Percentiles rank a stretch among this genome's conserved stretches.
Evolutionary conservation across 2,329 filamentous ascomycete species (phyloP).

Genomic region (Zarea fungicola): DNA sequence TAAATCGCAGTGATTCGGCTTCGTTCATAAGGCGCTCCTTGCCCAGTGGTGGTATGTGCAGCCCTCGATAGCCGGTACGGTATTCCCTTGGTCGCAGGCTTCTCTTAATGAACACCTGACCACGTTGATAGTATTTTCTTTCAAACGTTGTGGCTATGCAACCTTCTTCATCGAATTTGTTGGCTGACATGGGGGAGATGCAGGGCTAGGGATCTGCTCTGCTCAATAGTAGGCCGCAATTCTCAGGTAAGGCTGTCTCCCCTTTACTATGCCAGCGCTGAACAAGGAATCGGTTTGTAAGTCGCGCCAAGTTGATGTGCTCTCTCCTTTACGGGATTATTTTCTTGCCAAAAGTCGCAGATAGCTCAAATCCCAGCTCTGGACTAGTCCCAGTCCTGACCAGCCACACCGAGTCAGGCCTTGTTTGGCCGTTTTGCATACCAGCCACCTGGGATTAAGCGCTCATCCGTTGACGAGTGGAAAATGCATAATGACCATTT

Average conservation of each 20-base stretch:
- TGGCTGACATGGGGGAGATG: neutral
- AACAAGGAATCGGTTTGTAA: too few relatives aligned
- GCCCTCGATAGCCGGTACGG: slow-evolving; percentile 21
- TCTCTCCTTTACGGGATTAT: too few relatives aligned
- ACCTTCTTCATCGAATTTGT: slow-evolving; percentile 19
- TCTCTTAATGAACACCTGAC: slow-evolving; percentile 26
- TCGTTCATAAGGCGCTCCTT: slow-evolving; percentile 27
- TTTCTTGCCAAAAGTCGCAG: too few relatives aligned
- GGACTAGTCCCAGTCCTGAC: too few relatives aligned
- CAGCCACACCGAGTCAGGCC: too few relatives aligned
- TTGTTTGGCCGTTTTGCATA: too few relatives aligned
- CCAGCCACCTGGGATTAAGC: too few relatives aligned
- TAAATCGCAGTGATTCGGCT: slow-evolving; percentile 22
- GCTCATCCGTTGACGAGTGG: too few relatives aligned
- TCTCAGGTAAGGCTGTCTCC: neutral
- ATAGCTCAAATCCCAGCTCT: too few relatives aligned
- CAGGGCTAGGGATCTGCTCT: neutral
- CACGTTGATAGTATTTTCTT: slow-evolving; percentile 26
- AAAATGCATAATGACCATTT: too few relatives aligned
- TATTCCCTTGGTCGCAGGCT: slow-evolving; percentile 27
- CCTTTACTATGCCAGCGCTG: neutral
- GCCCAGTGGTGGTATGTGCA: slow-evolving; percentile 25
- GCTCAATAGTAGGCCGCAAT: neutral
- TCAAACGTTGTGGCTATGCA: slow-evolving; percentile 22
- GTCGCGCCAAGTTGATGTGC: too few relatives aligned